These are phyloP conservation scores for Fraxinus ornus DNA, from an alignment of 305 asterid genomes.

Conservation along the genomic window DNA sequence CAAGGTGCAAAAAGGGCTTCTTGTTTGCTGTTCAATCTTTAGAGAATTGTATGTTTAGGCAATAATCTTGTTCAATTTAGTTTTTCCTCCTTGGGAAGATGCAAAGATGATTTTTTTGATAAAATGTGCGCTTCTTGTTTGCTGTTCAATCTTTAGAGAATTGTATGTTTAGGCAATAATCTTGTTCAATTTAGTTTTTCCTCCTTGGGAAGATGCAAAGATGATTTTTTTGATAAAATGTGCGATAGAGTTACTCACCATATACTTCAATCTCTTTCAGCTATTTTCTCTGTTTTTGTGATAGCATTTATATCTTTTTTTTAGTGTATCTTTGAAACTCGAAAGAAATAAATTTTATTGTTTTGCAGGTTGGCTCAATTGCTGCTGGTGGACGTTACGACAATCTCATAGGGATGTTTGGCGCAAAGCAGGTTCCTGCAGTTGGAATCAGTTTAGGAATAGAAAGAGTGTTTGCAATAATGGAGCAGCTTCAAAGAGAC, in stretches of 20 bases:
- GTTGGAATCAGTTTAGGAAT: constrained; percentile 94
- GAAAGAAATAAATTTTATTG: neutral
- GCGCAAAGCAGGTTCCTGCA: constrained; percentile 84
- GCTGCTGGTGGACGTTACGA: constrained; percentile 99
- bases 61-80: neutral
- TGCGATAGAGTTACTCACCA: neutral
- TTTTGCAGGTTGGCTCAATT: constrained; percentile 79
- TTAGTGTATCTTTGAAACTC: neutral
- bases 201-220: neutral
- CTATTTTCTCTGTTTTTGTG: neutral
- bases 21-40: neutral
- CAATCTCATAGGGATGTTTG: constrained; percentile 79
- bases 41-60: neutral
- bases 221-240: neutral
- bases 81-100: neutral
- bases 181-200: neutral
- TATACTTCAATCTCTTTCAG: neutral
- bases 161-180: neutral
- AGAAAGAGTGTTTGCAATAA: constrained; percentile 80
- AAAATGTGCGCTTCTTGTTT: neutral
- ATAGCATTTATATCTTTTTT: neutral
- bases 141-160: neutral
- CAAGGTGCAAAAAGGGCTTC: neutral
- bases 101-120: neutral
- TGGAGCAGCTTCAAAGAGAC: constrained; percentile 79